Conservation (phyloP, 441 rosid species). For the Codiaeum variegatum region DNA sequence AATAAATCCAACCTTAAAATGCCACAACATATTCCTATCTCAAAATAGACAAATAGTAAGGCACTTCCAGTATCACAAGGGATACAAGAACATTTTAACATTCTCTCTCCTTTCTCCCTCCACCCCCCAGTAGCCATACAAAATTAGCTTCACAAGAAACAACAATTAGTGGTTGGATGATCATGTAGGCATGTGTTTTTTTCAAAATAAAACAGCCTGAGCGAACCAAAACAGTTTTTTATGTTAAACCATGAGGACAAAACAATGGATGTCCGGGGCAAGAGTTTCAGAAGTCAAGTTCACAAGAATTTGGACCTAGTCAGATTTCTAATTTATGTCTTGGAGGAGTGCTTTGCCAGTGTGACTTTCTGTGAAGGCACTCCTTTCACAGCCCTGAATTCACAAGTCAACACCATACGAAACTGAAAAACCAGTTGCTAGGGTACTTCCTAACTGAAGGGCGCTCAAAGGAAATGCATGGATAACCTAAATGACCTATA, state of each 20-base stretch:
- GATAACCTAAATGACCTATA: not conserved
- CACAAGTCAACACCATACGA: not conserved
- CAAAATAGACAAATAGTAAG: not conserved
- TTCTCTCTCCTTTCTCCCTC: not conserved
- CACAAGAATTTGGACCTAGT: not conserved
- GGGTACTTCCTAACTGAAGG: not conserved
- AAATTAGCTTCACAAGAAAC: not conserved
- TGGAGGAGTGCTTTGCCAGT: not conserved
- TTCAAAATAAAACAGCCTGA: not conserved
- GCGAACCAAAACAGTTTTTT: not conserved
- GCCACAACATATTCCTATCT: not conserved
- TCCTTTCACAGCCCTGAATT: not conserved
- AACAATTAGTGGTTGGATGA: not conserved
- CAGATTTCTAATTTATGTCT: not conserved
- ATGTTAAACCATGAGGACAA: not conserved
- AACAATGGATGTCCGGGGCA: not conserved
- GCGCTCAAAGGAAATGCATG: not conserved
- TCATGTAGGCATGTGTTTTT: not conserved
- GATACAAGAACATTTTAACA: not conserved
- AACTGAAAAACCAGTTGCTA: not conserved
- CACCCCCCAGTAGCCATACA: not conserved
- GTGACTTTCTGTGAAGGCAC: not conserved
- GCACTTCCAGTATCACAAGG: not conserved
- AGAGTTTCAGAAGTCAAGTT: not conserved
- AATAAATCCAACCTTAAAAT: conserved; percentile 1